Evolutionary conservation across 495 filamentous ascomycete species (phyloP).

Genomic region (Trichoderma gamsii): DNA sequence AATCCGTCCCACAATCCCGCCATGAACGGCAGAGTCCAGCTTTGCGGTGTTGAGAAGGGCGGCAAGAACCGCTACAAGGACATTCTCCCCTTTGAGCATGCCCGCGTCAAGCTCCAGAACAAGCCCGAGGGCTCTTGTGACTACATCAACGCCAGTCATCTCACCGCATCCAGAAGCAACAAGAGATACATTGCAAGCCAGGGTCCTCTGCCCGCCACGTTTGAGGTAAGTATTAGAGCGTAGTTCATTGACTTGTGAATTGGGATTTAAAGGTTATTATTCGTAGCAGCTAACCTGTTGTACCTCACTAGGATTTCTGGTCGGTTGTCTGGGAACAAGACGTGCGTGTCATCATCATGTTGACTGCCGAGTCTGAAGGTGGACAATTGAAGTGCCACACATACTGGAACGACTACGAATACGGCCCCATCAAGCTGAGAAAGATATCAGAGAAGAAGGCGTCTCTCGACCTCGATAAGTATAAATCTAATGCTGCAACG

Average conservation of each 20-base stretch:
- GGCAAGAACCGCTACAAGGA: slow-evolving; percentile 96
- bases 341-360: slow-evolving; percentile 86
- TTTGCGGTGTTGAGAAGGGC: slow-evolving; percentile 92
- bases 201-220: slow-evolving; percentile 87
- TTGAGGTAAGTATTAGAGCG: slow-evolving; percentile 60
- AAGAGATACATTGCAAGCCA: slow-evolving; percentile 95
- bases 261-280: background rate
- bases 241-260: background rate
- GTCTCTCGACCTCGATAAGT: slow-evolving; percentile 60
- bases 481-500: slow-evolving; percentile 24
- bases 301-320: slow-evolving; percentile 84
- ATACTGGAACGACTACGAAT: slow-evolving; percentile 79
- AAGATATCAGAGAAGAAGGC: slow-evolving; percentile 73
- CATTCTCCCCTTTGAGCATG: slow-evolving; percentile 94
- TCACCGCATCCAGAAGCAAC: slow-evolving; percentile 69
- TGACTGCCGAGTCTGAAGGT: slow-evolving; percentile 92
- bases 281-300: slow-evolving; percentile 32
- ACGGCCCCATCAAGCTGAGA: slow-evolving; percentile 73
- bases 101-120: slow-evolving; percentile 71
- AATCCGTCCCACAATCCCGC: slow-evolving; percentile 21
- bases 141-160: slow-evolving; percentile 90
- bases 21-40: slow-evolving; percentile 33
- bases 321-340: slow-evolving; percentile 96
- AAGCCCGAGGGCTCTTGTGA: slow-evolving; percentile 71
- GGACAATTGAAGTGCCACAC: slow-evolving; percentile 92